These are phyloP conservation scores for Suhomyces yuchorum DNA, from an alignment of 1,139 yeast genomes.

Conservation along the genomic window DNA sequence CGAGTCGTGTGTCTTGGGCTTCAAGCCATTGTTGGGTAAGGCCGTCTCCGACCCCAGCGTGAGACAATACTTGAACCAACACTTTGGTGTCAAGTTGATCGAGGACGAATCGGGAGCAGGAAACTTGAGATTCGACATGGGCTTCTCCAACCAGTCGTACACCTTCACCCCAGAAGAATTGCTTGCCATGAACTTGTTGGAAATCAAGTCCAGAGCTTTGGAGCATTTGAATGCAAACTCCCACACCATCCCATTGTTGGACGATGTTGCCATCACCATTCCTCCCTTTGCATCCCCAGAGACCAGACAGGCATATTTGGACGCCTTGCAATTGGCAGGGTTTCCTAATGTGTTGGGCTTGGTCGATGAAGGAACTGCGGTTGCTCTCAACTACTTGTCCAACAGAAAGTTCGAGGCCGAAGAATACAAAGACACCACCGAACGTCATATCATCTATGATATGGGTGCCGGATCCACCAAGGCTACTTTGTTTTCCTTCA, in stretches of 20 bases:
- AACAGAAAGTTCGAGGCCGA: conserved; percentile 44
- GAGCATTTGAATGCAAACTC: conserved; percentile 38
- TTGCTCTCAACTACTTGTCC: conserved; percentile 75
- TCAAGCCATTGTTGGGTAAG: conserved; percentile 74
- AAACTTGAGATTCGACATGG: conserved; percentile 59
- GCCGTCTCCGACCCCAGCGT: conserved; percentile 50
- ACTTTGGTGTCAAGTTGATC: conserved; percentile 63
- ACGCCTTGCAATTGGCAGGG: conserved; percentile 73
- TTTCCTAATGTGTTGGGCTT: conserved; percentile 60
- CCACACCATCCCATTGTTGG: conserved; percentile 35
- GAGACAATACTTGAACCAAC: conserved; percentile 47
- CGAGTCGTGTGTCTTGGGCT: conserved; percentile 61
- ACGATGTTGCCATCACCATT: conserved; percentile 73
- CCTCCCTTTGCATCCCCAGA: conserved; percentile 70
- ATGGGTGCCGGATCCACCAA: conserved; percentile 92
- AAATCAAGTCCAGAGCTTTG: conserved; percentile 66
- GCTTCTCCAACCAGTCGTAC: conserved; percentile 44
- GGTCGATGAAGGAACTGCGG: conserved; percentile 89
- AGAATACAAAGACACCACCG: conserved; percentile 41
- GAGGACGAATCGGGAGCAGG: conserved; percentile 42
- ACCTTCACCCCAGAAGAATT: conserved; percentile 67
- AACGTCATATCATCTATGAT: conserved; percentile 78
- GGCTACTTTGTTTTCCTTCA: conserved; percentile 76
- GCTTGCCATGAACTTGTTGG: conserved; percentile 77
- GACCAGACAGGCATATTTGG: conserved; percentile 71